These are phyloP conservation scores for Colletotrichum spinosum DNA, from an alignment of 2,329 filamentous ascomycete genomes.

Conservation along the genomic window DNA sequence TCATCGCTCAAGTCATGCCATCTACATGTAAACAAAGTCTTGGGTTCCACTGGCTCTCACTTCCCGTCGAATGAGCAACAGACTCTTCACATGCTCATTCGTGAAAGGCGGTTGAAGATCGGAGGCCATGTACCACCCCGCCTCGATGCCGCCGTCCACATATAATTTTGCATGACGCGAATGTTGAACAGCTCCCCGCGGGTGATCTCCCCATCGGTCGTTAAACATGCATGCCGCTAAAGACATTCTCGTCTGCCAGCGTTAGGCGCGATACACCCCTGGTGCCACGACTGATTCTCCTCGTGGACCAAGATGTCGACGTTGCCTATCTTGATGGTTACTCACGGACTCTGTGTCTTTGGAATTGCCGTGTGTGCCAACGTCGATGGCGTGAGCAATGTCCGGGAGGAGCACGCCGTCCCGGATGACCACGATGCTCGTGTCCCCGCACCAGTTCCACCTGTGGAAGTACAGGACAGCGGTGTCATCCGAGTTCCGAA, in stretches of 20 bases:
- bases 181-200: constrained; percentile 48
- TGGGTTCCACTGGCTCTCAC: too few species aligned
- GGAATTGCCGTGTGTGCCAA: constrained; percentile 51
- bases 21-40: too few species aligned
- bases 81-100: constrained; percentile 37
- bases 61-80: neutral
- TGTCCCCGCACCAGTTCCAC: constrained; percentile 47
- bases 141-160: constrained; percentile 49
- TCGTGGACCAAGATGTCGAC: constrained; percentile 51
- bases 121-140: constrained; percentile 34
- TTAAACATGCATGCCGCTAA: constrained; percentile 44
- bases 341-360: constrained; percentile 46
- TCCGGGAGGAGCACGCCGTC: constrained; percentile 47
- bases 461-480: constrained; percentile 50
- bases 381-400: constrained; percentile 49
- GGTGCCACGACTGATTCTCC: constrained; percentile 49
- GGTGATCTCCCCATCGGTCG: too few species aligned
- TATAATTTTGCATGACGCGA: constrained; percentile 48
- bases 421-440: constrained; percentile 46
- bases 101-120: neutral
- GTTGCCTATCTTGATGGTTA: constrained; percentile 45
- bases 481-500: constrained; percentile 51
- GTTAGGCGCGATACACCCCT: constrained; percentile 50
- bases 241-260: constrained; percentile 48
- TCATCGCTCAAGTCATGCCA: too few species aligned